Base-by-base conservation (phyloP, 192 early-diverging fungal species). In the Endogone sp. region DNA sequence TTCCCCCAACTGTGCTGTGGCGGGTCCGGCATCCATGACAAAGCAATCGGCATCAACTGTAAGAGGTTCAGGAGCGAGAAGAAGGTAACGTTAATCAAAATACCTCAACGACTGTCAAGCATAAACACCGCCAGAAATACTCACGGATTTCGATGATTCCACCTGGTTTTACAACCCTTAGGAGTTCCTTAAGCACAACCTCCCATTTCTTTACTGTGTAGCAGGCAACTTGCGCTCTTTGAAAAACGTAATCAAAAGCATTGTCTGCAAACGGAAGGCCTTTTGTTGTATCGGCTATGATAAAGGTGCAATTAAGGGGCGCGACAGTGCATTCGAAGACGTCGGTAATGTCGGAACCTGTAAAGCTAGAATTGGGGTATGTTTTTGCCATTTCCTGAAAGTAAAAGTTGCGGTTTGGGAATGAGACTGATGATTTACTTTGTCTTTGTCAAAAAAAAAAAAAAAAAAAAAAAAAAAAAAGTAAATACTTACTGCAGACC, bases 181-280 rank as follows among this genome's bases (percentile, higher is more conserved):
- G 26, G 10, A 63, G 9, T 28, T 72, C 64, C 24, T 31, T 32
- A 9, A 76, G n/a, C 4, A 66, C 65, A 21, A 54, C n/a, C 8
- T 49, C 55, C 61, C 65, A 76, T 63, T 76, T 37, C 1, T 63
- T 16, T 16, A 26, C 59, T 25, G 29, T 55, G 25, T 71, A 25
- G 29, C 63, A 65, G 9, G 58, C 23, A 29, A 61, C 30, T 2
- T 68, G 32, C 3, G 64, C 30, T 11, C 74, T 68, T 37, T 71
- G 59, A 13, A 71, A 56, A n/a, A 72, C 59, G 13, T 63, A 71
- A 62, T 76, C 74, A 60, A 76, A 64, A 3, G 65, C 56, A 27
- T 76, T 76, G 13, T 76, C 74, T 28, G 64, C 44, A 20, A 76
- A 68, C 20, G 66, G 65, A 20, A 76, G 26, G 9, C 70, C 65